These are phyloP conservation scores for Colletotrichum sublineola DNA, from an alignment of 2,329 filamentous ascomycete genomes.

Conservation along the genomic window DNA sequence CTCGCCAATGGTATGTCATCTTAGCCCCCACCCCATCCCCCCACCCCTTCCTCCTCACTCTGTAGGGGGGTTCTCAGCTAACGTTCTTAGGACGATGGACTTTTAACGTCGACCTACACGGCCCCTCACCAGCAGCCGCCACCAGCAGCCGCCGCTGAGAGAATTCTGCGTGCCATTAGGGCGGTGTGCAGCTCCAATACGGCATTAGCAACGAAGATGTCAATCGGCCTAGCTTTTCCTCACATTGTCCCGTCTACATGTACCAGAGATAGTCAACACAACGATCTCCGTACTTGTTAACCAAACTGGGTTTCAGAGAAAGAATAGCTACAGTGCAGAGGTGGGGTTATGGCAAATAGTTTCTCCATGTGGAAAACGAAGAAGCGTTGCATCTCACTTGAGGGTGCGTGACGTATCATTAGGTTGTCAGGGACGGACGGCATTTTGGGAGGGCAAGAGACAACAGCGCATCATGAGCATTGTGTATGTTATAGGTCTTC, in stretches of 20 bases:
- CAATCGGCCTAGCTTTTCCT: background rate
- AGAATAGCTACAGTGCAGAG: background rate
- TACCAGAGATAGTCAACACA: background rate
- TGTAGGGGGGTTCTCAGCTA: conserved; percentile 45
- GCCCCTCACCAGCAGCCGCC: conserved; percentile 41
- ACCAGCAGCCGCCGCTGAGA: conserved; percentile 46
- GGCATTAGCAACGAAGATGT: background rate
- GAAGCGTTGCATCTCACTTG: conserved; percentile 1
- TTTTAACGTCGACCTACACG: conserved; percentile 56
- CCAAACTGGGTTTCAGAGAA: background rate
- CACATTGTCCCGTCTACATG: background rate
- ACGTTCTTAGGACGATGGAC: conserved; percentile 58
- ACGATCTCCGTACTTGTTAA: no score
- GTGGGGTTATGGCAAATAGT: background rate
- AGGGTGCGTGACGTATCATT: conserved; percentile 1
- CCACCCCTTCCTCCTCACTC: background rate
- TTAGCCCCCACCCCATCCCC: no score
- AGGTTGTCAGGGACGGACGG: conserved; percentile 23
- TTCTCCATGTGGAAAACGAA: background rate
- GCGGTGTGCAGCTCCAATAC: background rate
- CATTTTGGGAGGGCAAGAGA: conserved; percentile 19
- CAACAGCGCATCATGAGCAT: conserved; percentile 38
- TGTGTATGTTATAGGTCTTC: conserved; percentile 36
- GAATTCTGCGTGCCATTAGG: background rate
- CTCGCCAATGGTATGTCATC: conserved; percentile 78